Evolutionary conservation across 805 yeast genomes (phyloP).

Genomic region (Starmerella tilneyi): DNA sequence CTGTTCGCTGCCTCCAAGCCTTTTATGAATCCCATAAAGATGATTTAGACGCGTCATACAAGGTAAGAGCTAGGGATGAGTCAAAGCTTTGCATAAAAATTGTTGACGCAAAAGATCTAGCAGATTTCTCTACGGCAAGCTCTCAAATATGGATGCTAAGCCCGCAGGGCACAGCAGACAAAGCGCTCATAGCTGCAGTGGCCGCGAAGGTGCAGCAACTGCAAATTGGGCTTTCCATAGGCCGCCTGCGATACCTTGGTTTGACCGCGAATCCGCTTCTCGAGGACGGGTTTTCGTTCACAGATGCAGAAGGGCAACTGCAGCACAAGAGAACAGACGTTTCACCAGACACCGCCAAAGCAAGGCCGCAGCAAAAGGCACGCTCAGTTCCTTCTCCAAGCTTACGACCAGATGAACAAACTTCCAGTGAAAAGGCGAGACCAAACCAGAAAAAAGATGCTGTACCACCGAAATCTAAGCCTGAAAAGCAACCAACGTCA

Average conservation of each 20-base stretch:
- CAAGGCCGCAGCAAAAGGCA: neutral
- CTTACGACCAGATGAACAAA: too few relatives aligned
- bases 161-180: slow-evolving; percentile 12
- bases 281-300: neutral
- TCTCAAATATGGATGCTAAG: slow-evolving; percentile 13
- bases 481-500: neutral
- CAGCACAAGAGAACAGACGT: too few relatives aligned
- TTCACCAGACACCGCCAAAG: neutral
- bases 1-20: slow-evolving; percentile 3
- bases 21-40: slow-evolving; percentile 8
- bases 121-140: neutral
- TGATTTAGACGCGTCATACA: slow-evolving; percentile 13
- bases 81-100: neutral
- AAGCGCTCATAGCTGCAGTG: slow-evolving; percentile 5
- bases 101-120: neutral
- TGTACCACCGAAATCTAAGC: neutral
- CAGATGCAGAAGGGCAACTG: neutral
- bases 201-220: neutral
- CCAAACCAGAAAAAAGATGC: neutral
- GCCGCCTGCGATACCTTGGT: slow-evolving; percentile 7
- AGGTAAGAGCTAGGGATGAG: neutral
- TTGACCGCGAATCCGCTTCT: slow-evolving; percentile 11
- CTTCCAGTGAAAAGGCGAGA: neutral
- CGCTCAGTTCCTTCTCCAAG: too few relatives aligned
- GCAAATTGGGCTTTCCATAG: slow-evolving; percentile 1